phyloP scores from a whole-genome alignment of 73 alveolate species.

The Paramecium biaurelia region DNA sequence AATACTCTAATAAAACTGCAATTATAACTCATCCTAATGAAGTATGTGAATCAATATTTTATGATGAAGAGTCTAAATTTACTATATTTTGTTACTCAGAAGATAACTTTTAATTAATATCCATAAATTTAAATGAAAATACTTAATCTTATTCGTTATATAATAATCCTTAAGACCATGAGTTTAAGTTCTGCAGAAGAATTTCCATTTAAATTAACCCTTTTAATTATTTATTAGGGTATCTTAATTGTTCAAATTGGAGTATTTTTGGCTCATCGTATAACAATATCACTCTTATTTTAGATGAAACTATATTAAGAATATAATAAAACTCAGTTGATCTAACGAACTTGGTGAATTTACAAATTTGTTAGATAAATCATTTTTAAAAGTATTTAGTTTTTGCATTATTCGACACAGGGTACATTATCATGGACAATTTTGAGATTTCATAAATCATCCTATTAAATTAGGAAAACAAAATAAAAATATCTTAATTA shows the following conservation, averaged over 20 bases:
- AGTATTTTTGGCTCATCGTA: not conserved
- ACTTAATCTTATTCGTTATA: not conserved
- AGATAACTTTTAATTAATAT: not conserved
- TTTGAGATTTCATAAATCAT: not conserved
- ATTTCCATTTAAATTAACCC: not conserved
- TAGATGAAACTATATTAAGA: not conserved
- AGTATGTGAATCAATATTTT: not conserved
- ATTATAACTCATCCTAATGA: not conserved
- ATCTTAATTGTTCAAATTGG: not conserved
- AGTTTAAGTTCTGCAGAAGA: not conserved
- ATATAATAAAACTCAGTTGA: not conserved
- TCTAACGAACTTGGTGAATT: not conserved
- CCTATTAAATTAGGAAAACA: not conserved
- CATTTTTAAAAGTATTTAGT: not conserved
- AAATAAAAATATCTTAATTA: not conserved
- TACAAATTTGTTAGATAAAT: not conserved
- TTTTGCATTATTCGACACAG: not conserved
- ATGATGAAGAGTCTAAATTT: not conserved
- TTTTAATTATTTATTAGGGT: not conserved
- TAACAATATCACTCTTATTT: not conserved
- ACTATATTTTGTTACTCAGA: not conserved
- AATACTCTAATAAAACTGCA: not conserved
- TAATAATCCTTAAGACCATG: not conserved
- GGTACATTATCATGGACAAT: not conserved
- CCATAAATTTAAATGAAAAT: not conserved